A percentile compares a stretch with the other conserved stretches of the same genome.
These are phyloP conservation scores for Jacaranda copaia DNA, from an alignment of 257 asterid genomes.

Conservation along the genomic window DNA sequence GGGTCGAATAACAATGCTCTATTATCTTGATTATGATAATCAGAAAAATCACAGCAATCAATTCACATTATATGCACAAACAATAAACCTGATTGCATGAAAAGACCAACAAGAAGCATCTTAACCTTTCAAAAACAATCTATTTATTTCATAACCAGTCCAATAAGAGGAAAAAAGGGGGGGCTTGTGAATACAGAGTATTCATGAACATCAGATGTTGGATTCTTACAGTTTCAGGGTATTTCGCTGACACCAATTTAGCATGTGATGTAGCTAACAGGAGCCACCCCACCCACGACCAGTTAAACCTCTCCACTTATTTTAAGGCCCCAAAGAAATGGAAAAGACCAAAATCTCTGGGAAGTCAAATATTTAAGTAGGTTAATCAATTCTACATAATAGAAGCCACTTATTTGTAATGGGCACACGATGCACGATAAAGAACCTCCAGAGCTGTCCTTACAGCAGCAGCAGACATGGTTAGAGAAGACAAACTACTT, in stretches of 20 bases:
- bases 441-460: conserved; percentile 8
- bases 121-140: background rate
- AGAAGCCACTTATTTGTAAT: background rate
- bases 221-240: too few species aligned
- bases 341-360: background rate
- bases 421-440: background rate
- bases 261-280: conserved; percentile 6
- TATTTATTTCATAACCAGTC: background rate
- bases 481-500: background rate
- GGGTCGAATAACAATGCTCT: background rate
- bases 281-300: conserved; percentile 9
- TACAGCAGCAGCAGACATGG: conserved; percentile 12
- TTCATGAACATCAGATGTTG: too few species aligned
- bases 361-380: background rate
- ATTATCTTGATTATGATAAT: conserved; percentile 14
- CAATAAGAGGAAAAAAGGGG: background rate
- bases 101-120: background rate
- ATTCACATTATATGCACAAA: conserved; percentile 1
- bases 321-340: conserved; percentile 7
- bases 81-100: conserved; percentile 11
- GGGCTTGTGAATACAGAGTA: too few species aligned
- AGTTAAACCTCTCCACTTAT: background rate
- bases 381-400: background rate
- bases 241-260: background rate
- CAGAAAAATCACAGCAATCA: conserved; percentile 12